Evolutionary conservation across 78 protist genomes (phyloP).

Genomic region (Cavenderia fasciculata): DNA sequence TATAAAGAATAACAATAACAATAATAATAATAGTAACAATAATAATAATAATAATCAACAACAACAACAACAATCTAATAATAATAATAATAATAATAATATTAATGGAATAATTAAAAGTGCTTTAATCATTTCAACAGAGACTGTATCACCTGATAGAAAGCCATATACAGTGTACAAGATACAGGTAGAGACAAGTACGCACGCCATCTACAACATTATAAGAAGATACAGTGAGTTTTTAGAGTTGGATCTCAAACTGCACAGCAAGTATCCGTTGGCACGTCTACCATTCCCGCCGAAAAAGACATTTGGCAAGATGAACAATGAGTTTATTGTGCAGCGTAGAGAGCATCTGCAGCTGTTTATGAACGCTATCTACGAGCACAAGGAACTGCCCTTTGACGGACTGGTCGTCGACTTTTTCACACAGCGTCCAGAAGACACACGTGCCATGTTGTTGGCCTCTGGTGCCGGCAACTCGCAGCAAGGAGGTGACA

Average conservation of each 20-base stretch:
- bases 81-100: neutral
- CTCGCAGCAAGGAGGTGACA: too few relatives aligned
- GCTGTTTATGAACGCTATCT: conserved; percentile 25
- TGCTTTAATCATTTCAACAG: conserved; percentile 62
- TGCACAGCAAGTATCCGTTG: conserved; percentile 45
- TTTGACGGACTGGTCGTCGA: conserved; percentile 20
- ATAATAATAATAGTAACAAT: too few relatives aligned
- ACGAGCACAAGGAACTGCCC: neutral
- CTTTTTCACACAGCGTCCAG: conserved; percentile 1
- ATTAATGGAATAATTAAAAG: conserved; percentile 34
- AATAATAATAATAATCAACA: too few relatives aligned
- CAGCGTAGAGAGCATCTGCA: conserved; percentile 61
- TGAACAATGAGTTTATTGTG: conserved; percentile 69
- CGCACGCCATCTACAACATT: neutral
- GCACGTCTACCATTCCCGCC: conserved; percentile 57
- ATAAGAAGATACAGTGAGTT: conserved; percentile 56
- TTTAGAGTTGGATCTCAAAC: conserved; percentile 51
- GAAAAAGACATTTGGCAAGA: conserved; percentile 68
- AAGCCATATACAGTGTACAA: conserved; percentile 59
- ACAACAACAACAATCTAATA: too few relatives aligned
- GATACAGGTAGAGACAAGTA: conserved; percentile 24
- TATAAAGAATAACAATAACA: too few relatives aligned
- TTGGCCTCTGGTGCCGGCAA: too few relatives aligned
- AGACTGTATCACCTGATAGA: conserved; percentile 56
- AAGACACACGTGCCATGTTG: neutral